Evolutionary conservation across 257 asterid genomes (phyloP), one percentile per base, ranked within the genome.

Genomic region (Nicotiana undulata): DNA sequence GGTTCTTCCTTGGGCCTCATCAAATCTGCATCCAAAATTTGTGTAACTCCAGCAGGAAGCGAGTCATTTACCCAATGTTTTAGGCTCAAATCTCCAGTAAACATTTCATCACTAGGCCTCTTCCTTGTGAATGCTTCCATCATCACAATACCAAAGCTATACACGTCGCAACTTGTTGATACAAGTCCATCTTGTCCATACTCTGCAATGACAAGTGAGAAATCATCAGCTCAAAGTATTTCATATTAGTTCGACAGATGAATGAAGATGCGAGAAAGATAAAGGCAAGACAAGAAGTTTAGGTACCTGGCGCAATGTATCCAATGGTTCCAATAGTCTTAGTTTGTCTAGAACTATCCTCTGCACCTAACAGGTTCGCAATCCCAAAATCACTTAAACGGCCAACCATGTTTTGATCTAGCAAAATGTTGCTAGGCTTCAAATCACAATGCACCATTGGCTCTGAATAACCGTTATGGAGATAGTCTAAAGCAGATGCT

Each of bases 381-480:
- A 82, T 74, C 15, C 88, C 90, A 22, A 87, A 85, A 79, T 86
- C 88, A 56, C 74, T 58, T 2, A 86, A 80, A 74, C 72, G 83
- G 3, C 83, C 89, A 15, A 82, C 82, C 86, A 84, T 76, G 4
- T 84, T 52, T 16, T 37, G 32, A 20, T 86, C 87, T 15, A 86
- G 51, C 26, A 86, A 76, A 13, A 86, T 83, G 29, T 86, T 86
- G 34, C 83, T 81, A 3, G 87, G 89, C 70, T 87, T 81, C 51
- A 87, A 5, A 68, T 85, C 88, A 51, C 87, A 83, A 28, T 87
- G 90, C 22, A 79, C 76, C 70, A 86, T 83, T 2, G 85, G 81
- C 6, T 55, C 63, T 13, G 85, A 31, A 28, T 81, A 67, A 24
- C 85, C 84, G n/a, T 26, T 59, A 52, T 83, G 87, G 22, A 87